These are phyloP conservation scores for Aspergillus sp. DNA, from an alignment of 2,329 filamentous ascomycete species.

Conservation along the genomic window DNA sequence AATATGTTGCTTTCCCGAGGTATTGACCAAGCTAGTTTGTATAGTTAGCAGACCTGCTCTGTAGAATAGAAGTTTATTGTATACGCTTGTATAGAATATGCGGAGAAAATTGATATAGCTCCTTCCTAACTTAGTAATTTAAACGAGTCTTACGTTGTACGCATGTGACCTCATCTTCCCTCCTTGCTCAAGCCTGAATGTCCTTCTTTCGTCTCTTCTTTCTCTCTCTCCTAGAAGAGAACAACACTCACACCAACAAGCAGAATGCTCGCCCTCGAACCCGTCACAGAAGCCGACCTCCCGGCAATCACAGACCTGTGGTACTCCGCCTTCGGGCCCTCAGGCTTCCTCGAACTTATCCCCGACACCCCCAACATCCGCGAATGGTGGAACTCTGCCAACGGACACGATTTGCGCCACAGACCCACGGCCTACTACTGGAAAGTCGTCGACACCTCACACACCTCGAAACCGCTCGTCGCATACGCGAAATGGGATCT, in stretches of 20 bases:
- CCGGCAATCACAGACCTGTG: constrained; percentile 18
- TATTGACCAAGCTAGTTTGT: constrained; percentile 3
- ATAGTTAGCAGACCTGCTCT: not conserved
- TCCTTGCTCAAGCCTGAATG: not conserved
- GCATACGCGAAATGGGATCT: constrained; percentile 27
- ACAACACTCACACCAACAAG: not conserved
- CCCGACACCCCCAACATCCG: constrained; percentile 22
- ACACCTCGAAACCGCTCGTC: constrained; percentile 11
- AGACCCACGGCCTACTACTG: constrained; percentile 20
- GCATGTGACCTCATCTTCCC: not conserved
- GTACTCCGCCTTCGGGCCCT: constrained; percentile 19
- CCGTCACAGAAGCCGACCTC: constrained; percentile 16
- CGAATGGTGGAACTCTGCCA: constrained; percentile 19
- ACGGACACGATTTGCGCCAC: constrained; percentile 15
- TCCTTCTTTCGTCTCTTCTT: not conserved
- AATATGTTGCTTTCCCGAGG: constrained; percentile 14
- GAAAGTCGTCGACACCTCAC: constrained; percentile 18
- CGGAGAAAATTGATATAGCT: not conserved
- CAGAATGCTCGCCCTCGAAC: constrained; percentile 11
- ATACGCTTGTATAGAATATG: not conserved
- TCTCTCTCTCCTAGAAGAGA: not conserved
- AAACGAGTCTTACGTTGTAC: not conserved
- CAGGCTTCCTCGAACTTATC: constrained; percentile 13
- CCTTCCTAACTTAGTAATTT: not conserved
- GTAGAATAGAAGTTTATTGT: too few species aligned